Percentiles rank a stretch among this genome's conserved stretches.
Evolutionary conservation across 1,139 yeast species (phyloP).

Genomic region (Zygosaccharomyces pseudobailii): DNA sequence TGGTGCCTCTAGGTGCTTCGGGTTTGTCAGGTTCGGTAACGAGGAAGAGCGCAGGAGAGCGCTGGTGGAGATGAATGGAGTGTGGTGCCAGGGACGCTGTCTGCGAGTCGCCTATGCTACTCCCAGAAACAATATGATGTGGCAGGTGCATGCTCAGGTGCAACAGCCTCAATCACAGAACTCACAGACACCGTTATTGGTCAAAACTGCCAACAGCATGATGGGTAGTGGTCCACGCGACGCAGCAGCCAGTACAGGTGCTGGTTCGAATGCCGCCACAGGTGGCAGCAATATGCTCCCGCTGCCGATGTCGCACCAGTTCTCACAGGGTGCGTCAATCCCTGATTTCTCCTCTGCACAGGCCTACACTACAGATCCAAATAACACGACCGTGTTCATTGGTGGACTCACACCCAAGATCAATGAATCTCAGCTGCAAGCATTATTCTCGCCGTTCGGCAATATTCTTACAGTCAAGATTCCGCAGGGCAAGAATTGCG

Average conservation of each 20-base stretch:
- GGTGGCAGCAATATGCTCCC: constrained; percentile 6
- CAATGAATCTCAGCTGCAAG: constrained; percentile 66
- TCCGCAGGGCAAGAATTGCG: constrained; percentile 91
- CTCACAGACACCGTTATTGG: constrained; percentile 11
- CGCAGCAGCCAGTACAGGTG: constrained; percentile 4
- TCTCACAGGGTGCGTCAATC: neutral
- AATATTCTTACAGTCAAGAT: constrained; percentile 78
- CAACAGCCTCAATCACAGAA: constrained; percentile 15
- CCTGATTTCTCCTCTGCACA: constrained; percentile 28
- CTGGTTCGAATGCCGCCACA: neutral
- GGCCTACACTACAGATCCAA: constrained; percentile 63
- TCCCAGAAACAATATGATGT: constrained; percentile 44
- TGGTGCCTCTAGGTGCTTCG: constrained; percentile 79
- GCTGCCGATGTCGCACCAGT: constrained; percentile 12
- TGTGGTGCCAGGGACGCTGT: constrained; percentile 65
- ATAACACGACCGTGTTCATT: constrained; percentile 89
- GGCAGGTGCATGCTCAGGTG: constrained; percentile 17
- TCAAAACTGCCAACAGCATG: constrained; percentile 18
- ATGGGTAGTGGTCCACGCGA: constrained; percentile 7
- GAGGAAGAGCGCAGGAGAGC: constrained; percentile 75
- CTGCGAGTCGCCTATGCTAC: constrained; percentile 74
- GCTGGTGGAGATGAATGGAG: constrained; percentile 76
- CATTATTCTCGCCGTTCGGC: constrained; percentile 81
- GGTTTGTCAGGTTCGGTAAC: constrained; percentile 77
- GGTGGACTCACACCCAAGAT: constrained; percentile 82